phyloP scores from a whole-genome alignment of 2,329 filamentous ascomycete genomes.

The Cercospora citrullina region DNA sequence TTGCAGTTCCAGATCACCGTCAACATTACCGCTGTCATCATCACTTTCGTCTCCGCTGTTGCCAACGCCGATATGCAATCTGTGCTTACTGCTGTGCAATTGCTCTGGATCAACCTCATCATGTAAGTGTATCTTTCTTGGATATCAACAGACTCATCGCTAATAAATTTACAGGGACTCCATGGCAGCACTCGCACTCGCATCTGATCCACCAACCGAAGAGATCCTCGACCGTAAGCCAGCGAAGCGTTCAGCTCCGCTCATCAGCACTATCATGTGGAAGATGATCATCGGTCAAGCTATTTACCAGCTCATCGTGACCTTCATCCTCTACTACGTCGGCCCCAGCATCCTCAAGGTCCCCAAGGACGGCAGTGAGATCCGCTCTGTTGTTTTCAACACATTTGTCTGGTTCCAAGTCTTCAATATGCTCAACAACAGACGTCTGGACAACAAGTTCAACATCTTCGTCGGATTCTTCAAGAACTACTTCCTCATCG shows the following conservation, averaged over 20 bases:
- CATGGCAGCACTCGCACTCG: conserved; percentile 84
- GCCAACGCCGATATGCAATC: conserved; percentile 67
- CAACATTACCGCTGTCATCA: conserved; percentile 84
- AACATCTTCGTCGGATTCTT: conserved; percentile 90
- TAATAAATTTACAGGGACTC: conserved; percentile 61
- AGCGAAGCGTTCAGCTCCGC: conserved; percentile 68
- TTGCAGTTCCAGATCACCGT: conserved; percentile 76
- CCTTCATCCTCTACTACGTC: conserved; percentile 81
- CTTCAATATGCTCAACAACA: conserved; percentile 97
- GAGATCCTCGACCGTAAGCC: conserved; percentile 79
- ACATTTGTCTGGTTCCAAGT: conserved; percentile 99
- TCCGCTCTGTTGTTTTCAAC: conserved; percentile 89
- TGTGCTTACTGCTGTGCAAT: conserved; percentile 83
- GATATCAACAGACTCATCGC: background rate
- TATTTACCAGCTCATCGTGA: conserved; percentile 77
- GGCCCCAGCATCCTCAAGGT: conserved; percentile 62
- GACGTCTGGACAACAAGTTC: conserved; percentile 88
- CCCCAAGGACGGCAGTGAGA: conserved; percentile 48
- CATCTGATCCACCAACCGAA: conserved; percentile 81
- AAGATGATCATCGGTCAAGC: conserved; percentile 98
- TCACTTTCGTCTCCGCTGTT: conserved; percentile 86
- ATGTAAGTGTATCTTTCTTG: conserved; percentile 50
- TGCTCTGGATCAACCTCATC: conserved; percentile 95
- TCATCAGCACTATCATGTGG: conserved; percentile 93
- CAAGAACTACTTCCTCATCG: conserved; percentile 84